A percentile compares a stretch with the other conserved stretches of the same genome.
Conservation (phyloP, 75 land plant species). For the Sequoiadendron giganteum region DNA sequence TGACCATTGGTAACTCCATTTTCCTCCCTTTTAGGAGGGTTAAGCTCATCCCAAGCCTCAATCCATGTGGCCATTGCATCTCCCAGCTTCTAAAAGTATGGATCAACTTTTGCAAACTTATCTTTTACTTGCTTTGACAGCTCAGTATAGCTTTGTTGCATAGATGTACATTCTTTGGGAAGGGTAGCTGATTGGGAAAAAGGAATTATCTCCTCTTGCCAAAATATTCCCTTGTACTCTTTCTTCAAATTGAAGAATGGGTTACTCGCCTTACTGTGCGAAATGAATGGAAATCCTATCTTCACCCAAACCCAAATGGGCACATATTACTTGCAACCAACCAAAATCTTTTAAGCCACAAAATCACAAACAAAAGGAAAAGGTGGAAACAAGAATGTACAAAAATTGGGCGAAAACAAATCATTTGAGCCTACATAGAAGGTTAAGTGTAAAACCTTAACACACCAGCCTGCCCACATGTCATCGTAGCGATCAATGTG, state of each 20-base stretch:
- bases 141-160: constrained; percentile 77
- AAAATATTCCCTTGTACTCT: constrained; percentile 83
- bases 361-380: not conserved
- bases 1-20: not conserved
- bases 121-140: constrained; percentile 66
- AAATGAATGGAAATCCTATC: constrained; percentile 80
- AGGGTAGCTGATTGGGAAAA: constrained; percentile 60
- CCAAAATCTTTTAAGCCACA: not conserved
- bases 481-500: no score
- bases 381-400: not conserved
- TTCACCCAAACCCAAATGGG: constrained; percentile 74
- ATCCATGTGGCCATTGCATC: constrained; percentile 97
- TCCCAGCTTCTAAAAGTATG: constrained; percentile 71
- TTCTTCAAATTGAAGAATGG: constrained; percentile 73
- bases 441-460: no score
- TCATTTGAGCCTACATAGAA: not conserved
- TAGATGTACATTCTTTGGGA: constrained; percentile 68
- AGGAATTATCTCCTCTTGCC: constrained; percentile 87
- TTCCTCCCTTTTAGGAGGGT: not conserved
- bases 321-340: constrained; percentile 61
- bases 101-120: constrained; percentile 55
- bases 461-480: no score
- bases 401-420: not conserved
- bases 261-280: constrained; percentile 83
- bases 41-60: constrained; percentile 63